phyloP scores from a whole-genome alignment of 331 rosid species.

The Cydonia oblonga region DNA sequence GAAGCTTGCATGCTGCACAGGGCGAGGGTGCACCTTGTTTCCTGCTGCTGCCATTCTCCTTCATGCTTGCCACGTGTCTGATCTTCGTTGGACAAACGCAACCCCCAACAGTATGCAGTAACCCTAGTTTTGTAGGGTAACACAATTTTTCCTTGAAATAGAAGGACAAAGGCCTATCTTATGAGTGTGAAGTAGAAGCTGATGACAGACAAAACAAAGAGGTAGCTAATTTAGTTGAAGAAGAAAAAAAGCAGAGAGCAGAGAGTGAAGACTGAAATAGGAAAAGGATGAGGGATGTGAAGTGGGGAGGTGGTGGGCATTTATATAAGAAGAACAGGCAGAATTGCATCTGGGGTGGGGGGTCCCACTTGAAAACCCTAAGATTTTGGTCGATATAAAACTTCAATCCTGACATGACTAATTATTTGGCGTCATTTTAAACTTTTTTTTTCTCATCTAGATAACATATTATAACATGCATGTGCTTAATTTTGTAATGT shows the following conservation, averaged over 20 bases:
- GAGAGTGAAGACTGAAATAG: slow-evolving; percentile 1
- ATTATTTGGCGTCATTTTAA: slow-evolving; percentile 21
- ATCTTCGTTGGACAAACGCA: not conserved
- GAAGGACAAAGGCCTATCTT: not conserved
- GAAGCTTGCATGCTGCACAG: slow-evolving; percentile 83
- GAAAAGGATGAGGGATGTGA: slow-evolving; percentile 6
- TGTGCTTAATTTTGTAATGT: not conserved
- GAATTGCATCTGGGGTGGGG: slow-evolving; percentile 12
- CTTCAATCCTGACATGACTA: slow-evolving; percentile 11
- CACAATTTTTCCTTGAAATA: not conserved
- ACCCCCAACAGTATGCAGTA: not conserved
- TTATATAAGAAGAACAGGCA: slow-evolving; percentile 11
- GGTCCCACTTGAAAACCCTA: slow-evolving; percentile 9
- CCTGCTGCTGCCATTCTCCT: slow-evolving; percentile 32
- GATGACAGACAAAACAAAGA: not conserved
- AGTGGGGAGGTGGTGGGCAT: slow-evolving; percentile 12
- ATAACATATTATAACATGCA: not conserved
- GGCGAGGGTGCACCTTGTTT: slow-evolving; percentile 70
- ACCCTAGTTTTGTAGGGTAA: slow-evolving; percentile 1
- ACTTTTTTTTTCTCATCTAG: not conserved
- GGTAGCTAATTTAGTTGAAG: slow-evolving; percentile 1
- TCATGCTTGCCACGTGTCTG: slow-evolving; percentile 22
- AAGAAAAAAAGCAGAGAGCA: not conserved
- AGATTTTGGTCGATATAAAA: slow-evolving; percentile 16
- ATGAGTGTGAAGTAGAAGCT: not conserved